These are phyloP conservation scores for Coemansia sp. DNA, from an alignment of 192 early-diverging fungal genomes.

Conservation along the genomic window DNA sequence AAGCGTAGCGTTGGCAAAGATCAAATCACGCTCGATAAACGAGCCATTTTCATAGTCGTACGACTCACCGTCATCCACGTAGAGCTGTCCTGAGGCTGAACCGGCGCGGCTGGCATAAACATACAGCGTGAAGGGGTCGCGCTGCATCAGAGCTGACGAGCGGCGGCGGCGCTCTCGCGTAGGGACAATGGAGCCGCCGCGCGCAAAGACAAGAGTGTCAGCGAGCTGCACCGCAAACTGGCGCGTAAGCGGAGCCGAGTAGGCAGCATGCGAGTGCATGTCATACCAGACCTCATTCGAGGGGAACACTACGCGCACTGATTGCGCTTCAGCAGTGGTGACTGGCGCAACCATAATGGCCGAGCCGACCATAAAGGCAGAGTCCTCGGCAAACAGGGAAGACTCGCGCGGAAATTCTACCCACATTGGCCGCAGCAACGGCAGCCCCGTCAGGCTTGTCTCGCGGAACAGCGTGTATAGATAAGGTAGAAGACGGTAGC, in stretches of 20 bases:
- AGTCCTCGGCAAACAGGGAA: slow-evolving; percentile 74
- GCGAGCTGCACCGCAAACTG: slow-evolving; percentile 62
- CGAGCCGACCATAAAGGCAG: slow-evolving; percentile 88
- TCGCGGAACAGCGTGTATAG: slow-evolving; percentile 91
- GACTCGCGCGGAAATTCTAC: slow-evolving; percentile 82
- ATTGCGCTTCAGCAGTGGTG: slow-evolving; percentile 46
- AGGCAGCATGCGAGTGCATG: slow-evolving; percentile 48
- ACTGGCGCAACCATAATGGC: slow-evolving; percentile 73
- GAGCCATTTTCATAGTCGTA: slow-evolving; percentile 68
- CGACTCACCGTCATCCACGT: slow-evolving; percentile 88
- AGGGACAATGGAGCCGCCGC: slow-evolving; percentile 89
- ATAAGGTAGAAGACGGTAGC: slow-evolving; percentile 88
- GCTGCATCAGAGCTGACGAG: slow-evolving; percentile 72
- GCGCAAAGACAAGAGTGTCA: slow-evolving; percentile 80
- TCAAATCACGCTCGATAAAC: slow-evolving; percentile 60
- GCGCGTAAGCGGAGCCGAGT: slow-evolving; percentile 50
- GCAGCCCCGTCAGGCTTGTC: slow-evolving; percentile 68
- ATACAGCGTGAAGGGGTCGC: slow-evolving; percentile 90
- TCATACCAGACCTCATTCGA: slow-evolving; percentile 62
- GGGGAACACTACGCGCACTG: slow-evolving; percentile 73
- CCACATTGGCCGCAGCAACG: slow-evolving; percentile 88
- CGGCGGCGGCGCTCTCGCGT: slow-evolving; percentile 82
- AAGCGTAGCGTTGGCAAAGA: slow-evolving; percentile 31
- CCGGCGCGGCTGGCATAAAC: slow-evolving; percentile 72
- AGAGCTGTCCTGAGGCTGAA: slow-evolving; percentile 74